Base-by-base conservation (phyloP, 257 asterid genomes). In the Solanum stenotomum region DNA sequence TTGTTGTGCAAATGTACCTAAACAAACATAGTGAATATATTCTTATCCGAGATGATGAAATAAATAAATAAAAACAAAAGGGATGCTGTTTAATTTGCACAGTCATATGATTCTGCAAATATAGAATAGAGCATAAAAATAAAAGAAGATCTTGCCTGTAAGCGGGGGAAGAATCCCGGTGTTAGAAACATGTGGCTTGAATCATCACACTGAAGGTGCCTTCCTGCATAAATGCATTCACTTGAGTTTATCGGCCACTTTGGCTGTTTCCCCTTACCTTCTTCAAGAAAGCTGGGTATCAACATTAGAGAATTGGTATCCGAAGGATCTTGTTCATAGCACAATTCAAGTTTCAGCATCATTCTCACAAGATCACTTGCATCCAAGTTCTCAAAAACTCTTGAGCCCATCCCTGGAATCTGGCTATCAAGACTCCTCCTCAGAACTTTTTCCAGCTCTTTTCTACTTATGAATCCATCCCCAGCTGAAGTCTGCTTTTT, bases 1-100 rank as follows among this genome's bases (percentile, higher is more conserved):
- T 94, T 96, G 92, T 95, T 93, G 91, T 94, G 93, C 90, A 96
- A 90, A 89, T 94, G 96, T 90, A 94, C 99, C 98, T 96, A 91
- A 33, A 89, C 20, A 68, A 44, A 61, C 87, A 86, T 81, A 83
- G 75, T 87, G 44, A 67, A 27, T 18, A 15, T 67, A 29, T 82
- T 46, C 29, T 49, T 82, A 82, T 82, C 11, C 42, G 20, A 49
- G 70, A 18, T 16, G 27, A 81, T 5, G 44, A 29, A 49, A 18
- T 29, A 29, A 82, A 15, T 44, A 25, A 79, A 3, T 29, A 27
- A 81, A 79, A 44, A 18, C 4, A 18, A 27, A 44, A 44, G 1
- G 29, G 29, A 35, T 81, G 40, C 2, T 46, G 11, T 5, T 25
- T 46, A 20, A 81, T 46, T 46, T 8, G 38, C 9, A 35, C 38